Percentiles rank a stretch among this genome's conserved stretches.
Conservation (phyloP, 1,284 basidiomycete genomes). For the Cutaneotrichosporon mucoides region DNA sequence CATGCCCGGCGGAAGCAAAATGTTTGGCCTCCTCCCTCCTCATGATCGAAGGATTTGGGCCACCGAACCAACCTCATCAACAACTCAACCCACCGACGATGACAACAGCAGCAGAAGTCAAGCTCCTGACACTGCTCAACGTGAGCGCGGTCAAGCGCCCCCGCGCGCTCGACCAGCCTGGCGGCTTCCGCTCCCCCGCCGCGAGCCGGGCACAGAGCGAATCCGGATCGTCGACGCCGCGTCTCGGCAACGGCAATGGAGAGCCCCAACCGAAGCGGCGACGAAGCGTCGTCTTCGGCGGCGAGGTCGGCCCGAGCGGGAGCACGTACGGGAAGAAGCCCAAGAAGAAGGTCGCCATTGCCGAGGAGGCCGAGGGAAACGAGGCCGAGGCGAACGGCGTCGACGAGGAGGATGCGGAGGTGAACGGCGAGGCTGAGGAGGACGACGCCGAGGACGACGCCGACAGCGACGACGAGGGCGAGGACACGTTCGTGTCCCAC, state of each 20-base stretch:
- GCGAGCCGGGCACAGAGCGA: not conserved
- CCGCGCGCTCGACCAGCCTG: constrained; percentile 46
- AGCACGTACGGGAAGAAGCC: constrained; percentile 32
- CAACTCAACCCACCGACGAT: too few relatives aligned
- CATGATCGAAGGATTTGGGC: not conserved
- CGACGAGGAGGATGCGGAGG: constrained; percentile 14
- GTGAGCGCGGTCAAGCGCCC: constrained; percentile 69
- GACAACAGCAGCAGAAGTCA: constrained; percentile 61
- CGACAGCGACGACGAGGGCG: constrained; percentile 27
- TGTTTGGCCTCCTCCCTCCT: not conserved
- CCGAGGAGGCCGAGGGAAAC: constrained; percentile 9
- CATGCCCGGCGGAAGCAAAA: not conserved
- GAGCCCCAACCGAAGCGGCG: constrained; percentile 24
- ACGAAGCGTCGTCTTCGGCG: constrained; percentile 43
- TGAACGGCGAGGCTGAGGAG: constrained; percentile 12
- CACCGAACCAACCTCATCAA: constrained; percentile 1
- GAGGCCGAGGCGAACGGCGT: constrained; percentile 7
- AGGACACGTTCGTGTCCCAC: constrained; percentile 47
- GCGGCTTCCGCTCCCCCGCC: constrained; percentile 46
- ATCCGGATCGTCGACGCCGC: not conserved
- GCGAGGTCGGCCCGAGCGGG: constrained; percentile 47
- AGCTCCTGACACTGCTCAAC: constrained; percentile 87
- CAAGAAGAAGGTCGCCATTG: constrained; percentile 23
- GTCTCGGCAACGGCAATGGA: not conserved
- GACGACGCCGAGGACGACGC: too few relatives aligned